phyloP scores from a whole-genome alignment of 768 basidiomycete genomes.

The Gloeophyllum trabeum region DNA sequence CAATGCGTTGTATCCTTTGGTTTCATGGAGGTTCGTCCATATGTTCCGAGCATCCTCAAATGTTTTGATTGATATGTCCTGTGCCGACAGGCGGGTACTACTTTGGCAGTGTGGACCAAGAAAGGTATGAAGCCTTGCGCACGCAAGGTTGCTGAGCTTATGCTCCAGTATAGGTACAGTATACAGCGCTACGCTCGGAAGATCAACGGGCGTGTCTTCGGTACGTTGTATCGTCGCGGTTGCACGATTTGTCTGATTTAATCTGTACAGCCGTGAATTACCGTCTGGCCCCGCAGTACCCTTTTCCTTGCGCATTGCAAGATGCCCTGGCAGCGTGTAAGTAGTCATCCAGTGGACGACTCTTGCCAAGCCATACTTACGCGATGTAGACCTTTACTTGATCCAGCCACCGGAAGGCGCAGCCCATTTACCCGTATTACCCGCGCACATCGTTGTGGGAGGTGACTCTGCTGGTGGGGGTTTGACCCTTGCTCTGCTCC shows the following conservation, averaged over 20 bases:
- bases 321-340: slow-evolving; percentile 82
- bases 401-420: slow-evolving; percentile 78
- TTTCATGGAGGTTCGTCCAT: slow-evolving; percentile 53
- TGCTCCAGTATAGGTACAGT: slow-evolving; percentile 34
- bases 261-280: slow-evolving; percentile 57
- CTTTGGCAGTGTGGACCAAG: slow-evolving; percentile 73
- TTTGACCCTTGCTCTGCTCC: slow-evolving; percentile 70
- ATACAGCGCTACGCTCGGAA: slow-evolving; percentile 85
- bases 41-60: slow-evolving; percentile 2
- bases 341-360: slow-evolving; percentile 11
- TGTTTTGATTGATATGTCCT: slow-evolving; percentile 2
- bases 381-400: slow-evolving; percentile 66
- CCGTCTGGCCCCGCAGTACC: slow-evolving; percentile 91
- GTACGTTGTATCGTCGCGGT: slow-evolving; percentile 23
- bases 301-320: slow-evolving; percentile 88
- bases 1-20: slow-evolving; percentile 77
- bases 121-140: slow-evolving; percentile 30
- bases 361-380: background rate
- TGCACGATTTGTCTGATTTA: background rate
- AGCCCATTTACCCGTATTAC: slow-evolving; percentile 68
- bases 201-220: slow-evolving; percentile 84
- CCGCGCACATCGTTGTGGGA: slow-evolving; percentile 71
- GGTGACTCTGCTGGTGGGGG: slow-evolving; percentile 96
- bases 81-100: slow-evolving; percentile 59
- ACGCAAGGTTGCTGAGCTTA: background rate